A percentile compares a stretch with the other conserved stretches of the same genome.
phyloP scores from a whole-genome alignment of 768 basidiomycete genomes.

The Phylloporus sp. region DNA sequence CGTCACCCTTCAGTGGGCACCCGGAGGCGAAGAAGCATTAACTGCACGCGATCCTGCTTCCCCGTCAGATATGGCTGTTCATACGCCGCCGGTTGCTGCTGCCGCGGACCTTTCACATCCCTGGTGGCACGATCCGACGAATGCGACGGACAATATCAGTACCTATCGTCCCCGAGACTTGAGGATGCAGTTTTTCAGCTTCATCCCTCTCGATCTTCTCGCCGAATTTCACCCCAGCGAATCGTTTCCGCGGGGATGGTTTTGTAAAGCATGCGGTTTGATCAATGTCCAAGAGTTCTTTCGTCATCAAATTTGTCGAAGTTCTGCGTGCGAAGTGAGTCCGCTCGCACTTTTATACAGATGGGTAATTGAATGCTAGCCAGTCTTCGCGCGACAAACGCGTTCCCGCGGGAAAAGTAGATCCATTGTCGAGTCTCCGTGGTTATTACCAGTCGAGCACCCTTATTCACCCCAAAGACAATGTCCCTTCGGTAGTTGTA shows the following conservation, averaged over 20 bases:
- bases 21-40: constrained; percentile 43
- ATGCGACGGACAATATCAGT: constrained; percentile 1
- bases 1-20: constrained; percentile 44
- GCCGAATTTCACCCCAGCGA: constrained; percentile 29
- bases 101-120: constrained; percentile 8
- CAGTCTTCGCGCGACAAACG: constrained; percentile 8
- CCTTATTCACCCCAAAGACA: constrained; percentile 16
- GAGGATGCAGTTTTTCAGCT: constrained; percentile 24
- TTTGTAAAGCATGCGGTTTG: constrained; percentile 43
- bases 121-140: constrained; percentile 23
- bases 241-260: constrained; percentile 44
- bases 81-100: background rate
- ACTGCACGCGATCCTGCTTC: constrained; percentile 3
- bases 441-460: constrained; percentile 9
- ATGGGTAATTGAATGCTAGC: constrained; percentile 9
- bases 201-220: constrained; percentile 29
- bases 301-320: constrained; percentile 44
- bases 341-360: background rate
- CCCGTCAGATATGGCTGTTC: background rate
- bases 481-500: constrained; percentile 16
- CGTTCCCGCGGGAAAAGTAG: constrained; percentile 12
- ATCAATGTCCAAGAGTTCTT: constrained; percentile 43
- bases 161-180: constrained; percentile 23
- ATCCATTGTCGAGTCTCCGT: constrained; percentile 23
- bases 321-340: constrained; percentile 38